Conservation (phyloP, 2,329 filamentous ascomycete genomes). For the Verticillium albo-atrum region DNA sequence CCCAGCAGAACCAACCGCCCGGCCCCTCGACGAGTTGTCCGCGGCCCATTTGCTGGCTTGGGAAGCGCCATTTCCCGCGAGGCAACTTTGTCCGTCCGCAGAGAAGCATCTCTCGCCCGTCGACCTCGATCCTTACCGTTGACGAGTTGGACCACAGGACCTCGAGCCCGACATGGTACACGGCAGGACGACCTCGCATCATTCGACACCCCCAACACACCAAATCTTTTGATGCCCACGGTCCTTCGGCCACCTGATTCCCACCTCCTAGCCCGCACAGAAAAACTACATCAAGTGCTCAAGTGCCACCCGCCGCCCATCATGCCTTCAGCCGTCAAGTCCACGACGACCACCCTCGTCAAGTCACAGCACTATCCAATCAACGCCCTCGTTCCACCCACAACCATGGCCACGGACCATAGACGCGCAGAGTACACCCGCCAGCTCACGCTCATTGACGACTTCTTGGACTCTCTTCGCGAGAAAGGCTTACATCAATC, state of each 20-base stretch:
- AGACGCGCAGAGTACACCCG: conserved; percentile 5
- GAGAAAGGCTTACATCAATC: not conserved
- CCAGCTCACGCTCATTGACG: conserved; percentile 4
- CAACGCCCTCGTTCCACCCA: not conserved
- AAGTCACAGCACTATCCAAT: not conserved
- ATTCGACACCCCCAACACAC: not conserved
- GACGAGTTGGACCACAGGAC: not conserved
- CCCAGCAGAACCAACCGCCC: not conserved
- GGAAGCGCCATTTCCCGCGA: not conserved
- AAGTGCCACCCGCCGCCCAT: not conserved
- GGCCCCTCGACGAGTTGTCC: not conserved
- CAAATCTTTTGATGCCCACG: not conserved
- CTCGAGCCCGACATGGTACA: not conserved
- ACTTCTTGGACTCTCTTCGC: not conserved
- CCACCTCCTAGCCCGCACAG: not conserved
- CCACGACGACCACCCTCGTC: not conserved
- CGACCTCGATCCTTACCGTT: not conserved
- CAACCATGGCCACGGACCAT: not conserved
- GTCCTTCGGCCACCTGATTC: not conserved
- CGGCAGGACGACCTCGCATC: not conserved
- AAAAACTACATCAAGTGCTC: not conserved
- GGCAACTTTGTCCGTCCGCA: not conserved
- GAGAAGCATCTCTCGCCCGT: not conserved
- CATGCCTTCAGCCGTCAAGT: not conserved
- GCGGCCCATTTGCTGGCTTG: not conserved